Conservation (phyloP, 306 rosid genomes). For the Lablab purpureus region DNA sequence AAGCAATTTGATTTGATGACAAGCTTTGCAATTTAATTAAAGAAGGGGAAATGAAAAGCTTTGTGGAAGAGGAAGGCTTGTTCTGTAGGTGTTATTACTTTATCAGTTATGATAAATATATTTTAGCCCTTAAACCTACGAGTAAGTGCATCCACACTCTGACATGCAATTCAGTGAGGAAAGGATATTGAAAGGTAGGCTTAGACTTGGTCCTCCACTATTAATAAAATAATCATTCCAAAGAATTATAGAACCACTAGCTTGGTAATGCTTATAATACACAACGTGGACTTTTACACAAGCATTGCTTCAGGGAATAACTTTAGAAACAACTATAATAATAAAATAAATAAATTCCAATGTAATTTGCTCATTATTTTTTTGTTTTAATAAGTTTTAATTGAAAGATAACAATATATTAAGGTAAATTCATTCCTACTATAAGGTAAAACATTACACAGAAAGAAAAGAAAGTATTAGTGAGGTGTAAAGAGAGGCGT, state of each 20-base stretch:
- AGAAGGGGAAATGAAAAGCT: conserved; percentile 8
- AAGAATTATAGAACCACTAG: conserved; percentile 45
- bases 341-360: no score
- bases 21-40: not conserved
- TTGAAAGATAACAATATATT: no score
- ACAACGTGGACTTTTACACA: conserved; percentile 38
- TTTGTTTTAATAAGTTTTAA: no score
- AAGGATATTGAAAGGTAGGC: conserved; percentile 34
- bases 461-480: no score
- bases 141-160: conserved; percentile 45
- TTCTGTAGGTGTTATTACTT: not conserved
- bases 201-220: conserved; percentile 49
- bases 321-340: not conserved
- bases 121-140: not conserved
- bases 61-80: not conserved
- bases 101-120: not conserved
- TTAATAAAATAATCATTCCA: conserved; percentile 49
- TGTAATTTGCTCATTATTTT: no score
- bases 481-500: no score
- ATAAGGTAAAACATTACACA: no score
- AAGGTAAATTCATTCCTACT: no score
- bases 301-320: conserved; percentile 1
- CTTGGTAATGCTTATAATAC: conserved; percentile 49
- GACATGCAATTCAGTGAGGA: conserved; percentile 39
- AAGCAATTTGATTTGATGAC: conserved; percentile 16